Percentiles rank a stretch among this genome's conserved stretches.
Evolutionary conservation across 1,139 yeast genomes (phyloP).

Genomic region (Suhomyces guaymorum): DNA sequence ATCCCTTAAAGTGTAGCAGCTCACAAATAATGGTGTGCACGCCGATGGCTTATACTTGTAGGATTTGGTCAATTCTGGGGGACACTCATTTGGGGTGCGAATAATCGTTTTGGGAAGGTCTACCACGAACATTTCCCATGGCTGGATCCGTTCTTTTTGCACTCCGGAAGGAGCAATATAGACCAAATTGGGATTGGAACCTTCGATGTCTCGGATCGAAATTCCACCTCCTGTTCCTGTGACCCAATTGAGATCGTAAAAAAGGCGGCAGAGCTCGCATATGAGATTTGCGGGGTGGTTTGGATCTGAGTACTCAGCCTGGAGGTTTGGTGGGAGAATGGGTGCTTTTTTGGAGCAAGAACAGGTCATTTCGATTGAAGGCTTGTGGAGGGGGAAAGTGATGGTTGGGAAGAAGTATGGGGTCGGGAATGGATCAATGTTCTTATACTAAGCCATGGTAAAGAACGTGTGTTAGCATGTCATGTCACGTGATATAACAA

Average conservation of each 20-base stretch:
- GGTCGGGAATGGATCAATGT: not conserved
- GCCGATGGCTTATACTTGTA: slow-evolving; percentile 80
- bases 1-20: slow-evolving; percentile 67
- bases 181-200: slow-evolving; percentile 47
- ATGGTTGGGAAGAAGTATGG: not conserved
- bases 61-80: slow-evolving; percentile 38
- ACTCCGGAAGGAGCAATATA: slow-evolving; percentile 94
- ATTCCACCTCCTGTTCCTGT: slow-evolving; percentile 97
- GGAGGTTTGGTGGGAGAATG: slow-evolving; percentile 1
- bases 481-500: no score
- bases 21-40: slow-evolving; percentile 84
- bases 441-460: no score
- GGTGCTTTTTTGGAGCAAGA: not conserved
- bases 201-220: slow-evolving; percentile 64
- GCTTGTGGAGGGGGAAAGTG: not conserved
- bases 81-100: slow-evolving; percentile 56
- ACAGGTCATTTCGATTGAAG: not conserved
- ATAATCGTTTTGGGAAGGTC: slow-evolving; percentile 56
- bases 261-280: slow-evolving; percentile 75
- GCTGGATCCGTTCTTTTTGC: slow-evolving; percentile 84
- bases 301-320: slow-evolving; percentile 39
- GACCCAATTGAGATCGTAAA: slow-evolving; percentile 86
- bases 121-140: slow-evolving; percentile 81
- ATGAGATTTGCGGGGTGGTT: slow-evolving; percentile 83
- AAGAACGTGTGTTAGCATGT: no score